phyloP scores from a whole-genome alignment of 768 basidiomycete species.

The Trametes meyenii region DNA sequence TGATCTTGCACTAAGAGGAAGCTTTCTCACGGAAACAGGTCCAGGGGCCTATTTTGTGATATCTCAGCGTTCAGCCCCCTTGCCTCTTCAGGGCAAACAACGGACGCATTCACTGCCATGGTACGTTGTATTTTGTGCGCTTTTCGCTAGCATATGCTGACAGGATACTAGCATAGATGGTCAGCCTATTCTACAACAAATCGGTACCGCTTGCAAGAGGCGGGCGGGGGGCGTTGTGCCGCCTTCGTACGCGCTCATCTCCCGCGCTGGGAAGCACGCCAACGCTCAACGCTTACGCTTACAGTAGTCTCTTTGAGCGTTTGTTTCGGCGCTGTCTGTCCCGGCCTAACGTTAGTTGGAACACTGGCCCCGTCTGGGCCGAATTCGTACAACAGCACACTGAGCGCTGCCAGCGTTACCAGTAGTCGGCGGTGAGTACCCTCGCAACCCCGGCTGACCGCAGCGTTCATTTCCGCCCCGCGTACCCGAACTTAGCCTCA shows the following conservation, averaged over 20 bases:
- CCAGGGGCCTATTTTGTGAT: no score
- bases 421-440: neutral
- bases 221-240: slow-evolving; percentile 1
- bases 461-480: neutral
- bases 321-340: neutral
- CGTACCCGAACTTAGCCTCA: neutral
- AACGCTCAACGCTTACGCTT: neutral
- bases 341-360: neutral
- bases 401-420: no score
- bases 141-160: no score
- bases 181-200: no score
- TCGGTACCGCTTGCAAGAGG: no score
- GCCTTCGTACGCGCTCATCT: slow-evolving; percentile 14
- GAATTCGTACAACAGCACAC: neutral
- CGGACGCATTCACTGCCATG: no score
- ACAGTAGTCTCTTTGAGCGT: neutral
- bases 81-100: no score
- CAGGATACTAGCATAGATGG: no score
- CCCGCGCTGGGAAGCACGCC: neutral
- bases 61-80: no score
- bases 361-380: neutral
- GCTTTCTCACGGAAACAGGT: no score
- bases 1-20: no score
- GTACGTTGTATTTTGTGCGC: no score
- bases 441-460: neutral